phyloP scores from a whole-genome alignment of 2,329 filamentous ascomycete genomes.

The Aspergillus cejpii region DNA sequence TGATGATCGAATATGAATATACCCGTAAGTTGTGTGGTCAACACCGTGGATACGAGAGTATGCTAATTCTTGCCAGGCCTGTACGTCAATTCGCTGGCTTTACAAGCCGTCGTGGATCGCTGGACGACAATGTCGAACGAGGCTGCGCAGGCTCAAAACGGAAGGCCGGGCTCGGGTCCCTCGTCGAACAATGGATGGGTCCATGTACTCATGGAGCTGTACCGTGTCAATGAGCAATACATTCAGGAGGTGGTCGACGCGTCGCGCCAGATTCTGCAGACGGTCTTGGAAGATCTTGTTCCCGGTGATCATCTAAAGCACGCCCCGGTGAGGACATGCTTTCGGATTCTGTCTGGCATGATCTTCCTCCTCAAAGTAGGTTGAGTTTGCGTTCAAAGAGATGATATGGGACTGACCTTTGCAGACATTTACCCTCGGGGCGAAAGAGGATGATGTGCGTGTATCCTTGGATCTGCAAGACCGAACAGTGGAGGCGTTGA shows the following conservation, averaged over 20 bases:
- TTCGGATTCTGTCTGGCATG: constrained; percentile 57
- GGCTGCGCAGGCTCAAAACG: constrained; percentile 28
- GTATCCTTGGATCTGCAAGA: constrained; percentile 54
- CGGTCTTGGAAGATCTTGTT: constrained; percentile 53
- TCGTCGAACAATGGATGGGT: constrained; percentile 32
- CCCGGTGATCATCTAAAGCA: constrained; percentile 55
- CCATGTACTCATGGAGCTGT: constrained; percentile 40
- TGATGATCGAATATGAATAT: constrained; percentile 93
- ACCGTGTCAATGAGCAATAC: constrained; percentile 55
- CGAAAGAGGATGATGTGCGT: constrained; percentile 56
- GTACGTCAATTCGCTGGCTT: constrained; percentile 86
- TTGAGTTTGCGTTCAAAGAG: not conserved
- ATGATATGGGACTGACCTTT: constrained; percentile 3
- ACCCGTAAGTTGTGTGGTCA: constrained; percentile 52
- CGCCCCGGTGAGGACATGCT: constrained; percentile 58
- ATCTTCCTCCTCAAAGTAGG: constrained; percentile 58
- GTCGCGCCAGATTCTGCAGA: constrained; percentile 54
- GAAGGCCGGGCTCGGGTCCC: constrained; percentile 22
- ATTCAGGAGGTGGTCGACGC: constrained; percentile 58
- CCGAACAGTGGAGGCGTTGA: constrained; percentile 52
- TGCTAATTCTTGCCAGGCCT: constrained; percentile 41
- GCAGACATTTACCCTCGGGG: constrained; percentile 56
- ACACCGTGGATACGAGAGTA: not conserved
- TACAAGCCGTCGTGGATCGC: constrained; percentile 91
- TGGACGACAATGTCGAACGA: constrained; percentile 64